Evolutionary conservation across 2,329 filamentous ascomycete genomes (phyloP).

Genomic region (Pyrenophora teres): DNA sequence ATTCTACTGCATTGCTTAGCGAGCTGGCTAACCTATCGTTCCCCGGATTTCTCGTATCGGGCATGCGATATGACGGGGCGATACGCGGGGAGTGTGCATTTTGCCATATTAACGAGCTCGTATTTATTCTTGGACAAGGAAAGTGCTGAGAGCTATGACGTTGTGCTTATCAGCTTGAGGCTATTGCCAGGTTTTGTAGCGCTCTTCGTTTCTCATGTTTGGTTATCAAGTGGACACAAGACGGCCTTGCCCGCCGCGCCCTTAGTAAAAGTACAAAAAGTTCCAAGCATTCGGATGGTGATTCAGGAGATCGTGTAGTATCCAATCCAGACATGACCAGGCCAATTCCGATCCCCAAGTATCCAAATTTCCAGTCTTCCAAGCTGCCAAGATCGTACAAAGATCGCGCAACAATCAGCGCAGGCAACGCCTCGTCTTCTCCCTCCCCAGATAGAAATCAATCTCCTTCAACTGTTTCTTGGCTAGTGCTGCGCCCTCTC

Average conservation of each 20-base stretch:
- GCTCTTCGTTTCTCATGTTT: too few species aligned
- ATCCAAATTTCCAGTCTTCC: too few species aligned
- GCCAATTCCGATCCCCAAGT: not conserved
- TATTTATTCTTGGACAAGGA: not conserved
- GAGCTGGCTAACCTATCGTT: conserved; percentile 18
- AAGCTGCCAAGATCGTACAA: not conserved
- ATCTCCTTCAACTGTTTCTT: conserved; percentile 5
- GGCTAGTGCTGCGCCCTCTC: not conserved
- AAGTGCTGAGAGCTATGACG: too few species aligned
- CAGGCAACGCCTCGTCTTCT: not conserved
- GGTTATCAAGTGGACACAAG: too few species aligned
- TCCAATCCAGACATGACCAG: too few species aligned
- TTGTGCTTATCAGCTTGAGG: too few species aligned
- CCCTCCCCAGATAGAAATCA: not conserved
- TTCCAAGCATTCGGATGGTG: too few species aligned
- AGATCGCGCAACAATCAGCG: not conserved
- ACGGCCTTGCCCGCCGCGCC: too few species aligned
- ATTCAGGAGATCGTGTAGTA: too few species aligned
- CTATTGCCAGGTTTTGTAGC: too few species aligned
- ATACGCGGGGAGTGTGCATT: conserved; percentile 10
- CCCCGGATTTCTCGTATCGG: conserved; percentile 4
- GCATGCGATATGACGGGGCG: not conserved
- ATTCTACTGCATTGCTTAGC: conserved; percentile 17
- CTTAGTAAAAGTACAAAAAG: too few species aligned
- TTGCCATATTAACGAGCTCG: conserved; percentile 21